Percentiles rank a stretch among this genome's conserved stretches.
phyloP scores from a whole-genome alignment of 2,329 filamentous ascomycete genomes.

The Verticillium longisporum region DNA sequence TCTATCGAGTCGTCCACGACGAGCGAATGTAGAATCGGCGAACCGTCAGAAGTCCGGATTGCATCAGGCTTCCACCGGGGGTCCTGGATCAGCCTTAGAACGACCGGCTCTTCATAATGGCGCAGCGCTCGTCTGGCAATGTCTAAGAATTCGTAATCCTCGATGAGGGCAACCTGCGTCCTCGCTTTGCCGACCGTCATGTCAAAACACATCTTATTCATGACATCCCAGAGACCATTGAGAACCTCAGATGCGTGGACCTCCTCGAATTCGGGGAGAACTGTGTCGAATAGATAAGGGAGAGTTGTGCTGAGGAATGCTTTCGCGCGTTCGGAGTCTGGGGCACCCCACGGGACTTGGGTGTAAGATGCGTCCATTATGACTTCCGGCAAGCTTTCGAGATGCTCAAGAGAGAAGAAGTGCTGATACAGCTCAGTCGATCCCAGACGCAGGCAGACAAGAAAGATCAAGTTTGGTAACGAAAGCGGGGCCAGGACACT shows the following conservation, averaged over 20 bases:
- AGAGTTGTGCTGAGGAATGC: background rate
- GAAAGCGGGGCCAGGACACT: background rate
- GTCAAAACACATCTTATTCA: background rate
- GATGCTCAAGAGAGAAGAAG: background rate
- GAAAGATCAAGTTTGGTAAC: constrained; percentile 4
- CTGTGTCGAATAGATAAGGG: background rate
- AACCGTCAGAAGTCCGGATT: background rate
- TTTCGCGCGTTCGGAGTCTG: background rate
- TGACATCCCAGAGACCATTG: background rate
- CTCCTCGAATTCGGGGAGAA: background rate
- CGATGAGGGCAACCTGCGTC: background rate
- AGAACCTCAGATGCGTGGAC: background rate
- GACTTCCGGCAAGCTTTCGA: background rate
- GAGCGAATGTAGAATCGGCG: constrained; percentile 1
- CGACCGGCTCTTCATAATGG: background rate
- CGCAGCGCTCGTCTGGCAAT: background rate
- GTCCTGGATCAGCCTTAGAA: constrained; percentile 6
- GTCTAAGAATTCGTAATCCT: background rate
- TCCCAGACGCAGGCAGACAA: constrained; percentile 1
- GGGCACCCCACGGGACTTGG: background rate
- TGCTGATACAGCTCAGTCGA: background rate
- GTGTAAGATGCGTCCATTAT: background rate
- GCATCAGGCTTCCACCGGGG: constrained; percentile 9
- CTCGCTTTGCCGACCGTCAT: background rate
- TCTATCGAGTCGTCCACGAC: constrained; percentile 9